Evolutionary conservation across 805 yeast genomes (phyloP), one percentile per base, ranked within the genome.

Genomic region (Yamadazyma paraphyllophila): DNA sequence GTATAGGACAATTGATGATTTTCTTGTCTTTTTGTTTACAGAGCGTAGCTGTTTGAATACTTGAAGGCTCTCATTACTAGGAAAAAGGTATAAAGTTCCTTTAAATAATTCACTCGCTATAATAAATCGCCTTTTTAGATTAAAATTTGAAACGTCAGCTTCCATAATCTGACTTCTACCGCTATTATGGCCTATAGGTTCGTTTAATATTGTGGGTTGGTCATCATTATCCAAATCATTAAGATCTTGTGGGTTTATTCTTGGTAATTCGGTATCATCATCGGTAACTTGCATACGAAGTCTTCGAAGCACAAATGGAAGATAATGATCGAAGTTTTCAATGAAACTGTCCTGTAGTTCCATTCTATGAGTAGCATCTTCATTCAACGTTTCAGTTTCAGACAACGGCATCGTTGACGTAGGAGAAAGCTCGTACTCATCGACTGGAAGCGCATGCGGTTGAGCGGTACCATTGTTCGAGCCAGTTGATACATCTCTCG

Each of bases 241-340:
- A n/a, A 13, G 10, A 13, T 34, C 34, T n/a, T 11, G 13, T 7
- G 30, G 10, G 15, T 15, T 29, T 1, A 26, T n/a, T 11, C 27
- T 12, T 2, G 34, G 24, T 9, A 13, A n/a, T 17, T 26, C 39
- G 8, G 8, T 13, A 7, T 36, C 44, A n/a, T 34, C 33, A 31
- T 29, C 26, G 43, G 37, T 25, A 20, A 20, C 46, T 52, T 36
- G 53, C 14, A 59, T 30, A 20, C 73, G 55, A 39, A 57, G 39
- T 27, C 63, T 58, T 27, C 73, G 53, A n/a, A 68, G 39, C n/a
- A 69, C 50, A 52, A 50, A 71, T 5, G 76, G 76, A 7, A 68
- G 49, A 49, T 69, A 71, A 26, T 56, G 51, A 9, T 65, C 64
- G 49, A 62, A 71, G 46, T 71, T 71, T n/a, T 63, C 73, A 24